A percentile compares a stretch with the other conserved stretches of the same genome.
Evolutionary conservation across 2,329 filamentous ascomycete species (phyloP).

Genomic region (Pleomassaria siparia): DNA sequence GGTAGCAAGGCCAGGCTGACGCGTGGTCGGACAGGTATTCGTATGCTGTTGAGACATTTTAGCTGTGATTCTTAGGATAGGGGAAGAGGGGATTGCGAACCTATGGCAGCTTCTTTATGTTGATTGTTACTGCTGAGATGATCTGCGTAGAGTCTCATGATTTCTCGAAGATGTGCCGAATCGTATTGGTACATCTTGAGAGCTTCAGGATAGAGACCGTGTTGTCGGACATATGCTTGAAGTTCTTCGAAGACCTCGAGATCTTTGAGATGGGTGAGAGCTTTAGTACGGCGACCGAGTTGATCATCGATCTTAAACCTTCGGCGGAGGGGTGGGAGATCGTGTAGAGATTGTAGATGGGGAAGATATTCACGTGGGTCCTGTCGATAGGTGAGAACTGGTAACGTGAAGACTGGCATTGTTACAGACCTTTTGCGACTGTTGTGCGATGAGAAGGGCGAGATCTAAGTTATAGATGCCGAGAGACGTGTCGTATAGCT

Average conservation of each 20-base stretch:
- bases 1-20: constrained; percentile 80
- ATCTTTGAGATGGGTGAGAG: constrained; percentile 72
- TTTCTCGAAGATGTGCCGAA: constrained; percentile 60
- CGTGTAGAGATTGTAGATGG: constrained; percentile 85
- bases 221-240: constrained; percentile 73
- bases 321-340: constrained; percentile 68
- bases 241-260: constrained; percentile 77
- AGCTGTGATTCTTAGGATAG: neutral
- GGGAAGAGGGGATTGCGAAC: neutral
- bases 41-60: constrained; percentile 58
- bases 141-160: constrained; percentile 78
- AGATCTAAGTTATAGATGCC: constrained; percentile 91
- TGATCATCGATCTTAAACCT: constrained; percentile 88
- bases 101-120: constrained; percentile 80
- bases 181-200: constrained; percentile 86
- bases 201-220: constrained; percentile 76
- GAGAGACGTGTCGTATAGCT: constrained; percentile 85
- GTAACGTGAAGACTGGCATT: neutral
- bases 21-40: constrained; percentile 77
- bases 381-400: constrained; percentile 22
- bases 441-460: constrained; percentile 86
- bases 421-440: constrained; percentile 72
- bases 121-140: constrained; percentile 74
- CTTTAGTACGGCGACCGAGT: constrained; percentile 74
- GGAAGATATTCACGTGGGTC: constrained; percentile 95